A percentile compares a stretch with the other conserved stretches of the same genome.
Conservation (phyloP, 768 basidiomycete species). For the Pleurotus pulmonarius region DNA sequence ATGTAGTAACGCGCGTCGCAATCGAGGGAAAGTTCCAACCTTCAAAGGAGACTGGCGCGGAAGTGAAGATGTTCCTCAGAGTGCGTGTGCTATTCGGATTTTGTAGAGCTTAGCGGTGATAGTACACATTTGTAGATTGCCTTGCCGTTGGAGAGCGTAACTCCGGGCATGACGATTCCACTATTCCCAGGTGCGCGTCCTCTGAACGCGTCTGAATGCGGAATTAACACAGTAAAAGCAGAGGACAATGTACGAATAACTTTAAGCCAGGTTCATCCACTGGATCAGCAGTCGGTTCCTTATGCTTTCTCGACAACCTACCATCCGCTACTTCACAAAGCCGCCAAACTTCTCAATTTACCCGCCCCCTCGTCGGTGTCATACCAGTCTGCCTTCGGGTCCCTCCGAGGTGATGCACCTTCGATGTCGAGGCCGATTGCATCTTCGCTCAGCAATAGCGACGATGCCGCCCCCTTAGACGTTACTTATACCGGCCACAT, state of each 20-base stretch:
- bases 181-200: constrained; percentile 62
- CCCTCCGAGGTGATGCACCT: constrained; percentile 27
- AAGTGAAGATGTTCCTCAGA: constrained; percentile 76
- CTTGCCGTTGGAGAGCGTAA: constrained; percentile 60
- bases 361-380: constrained; percentile 57
- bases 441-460: constrained; percentile 19
- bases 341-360: constrained; percentile 65
- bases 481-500: constrained; percentile 70
- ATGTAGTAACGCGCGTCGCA: constrained; percentile 69
- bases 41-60: constrained; percentile 53
- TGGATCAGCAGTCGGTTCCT: constrained; percentile 66
- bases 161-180: constrained; percentile 66
- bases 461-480: constrained; percentile 46
- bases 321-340: constrained; percentile 63
- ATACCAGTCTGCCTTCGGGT: constrained; percentile 56
- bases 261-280: constrained; percentile 70
- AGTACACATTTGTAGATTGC: constrained; percentile 41
- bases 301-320: constrained; percentile 69
- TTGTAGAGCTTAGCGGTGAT: not conserved
- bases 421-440: constrained; percentile 26
- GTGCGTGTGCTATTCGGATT: constrained; percentile 27
- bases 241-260: constrained; percentile 81
- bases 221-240: constrained; percentile 18
- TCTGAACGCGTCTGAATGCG: not conserved
- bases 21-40: constrained; percentile 69